Percentiles rank a stretch among this genome's conserved stretches.
These are phyloP conservation scores for Diaporthe amygdali DNA, from an alignment of 2,329 filamentous ascomycete species.

Conservation along the genomic window DNA sequence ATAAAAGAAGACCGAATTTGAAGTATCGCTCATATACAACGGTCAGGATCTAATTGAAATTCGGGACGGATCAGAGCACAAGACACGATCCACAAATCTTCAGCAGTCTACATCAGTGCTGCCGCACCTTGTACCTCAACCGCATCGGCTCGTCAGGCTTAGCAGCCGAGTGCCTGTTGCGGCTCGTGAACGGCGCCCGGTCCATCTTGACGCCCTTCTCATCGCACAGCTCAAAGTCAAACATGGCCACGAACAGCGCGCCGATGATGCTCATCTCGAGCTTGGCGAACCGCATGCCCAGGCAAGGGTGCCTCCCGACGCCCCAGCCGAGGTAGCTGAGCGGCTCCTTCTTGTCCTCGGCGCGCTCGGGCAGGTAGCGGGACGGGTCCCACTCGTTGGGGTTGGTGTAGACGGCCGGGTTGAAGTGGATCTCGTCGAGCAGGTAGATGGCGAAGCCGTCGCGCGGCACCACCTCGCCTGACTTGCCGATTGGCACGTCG, in stretches of 20 bases:
- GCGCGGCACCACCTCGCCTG: slow-evolving; percentile 54
- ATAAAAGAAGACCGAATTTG: not conserved
- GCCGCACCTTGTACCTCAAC: slow-evolving; percentile 39
- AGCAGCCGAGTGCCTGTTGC: slow-evolving; percentile 42
- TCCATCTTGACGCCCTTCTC: slow-evolving; percentile 39
- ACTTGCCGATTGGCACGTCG: slow-evolving; percentile 46
- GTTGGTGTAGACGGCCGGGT: slow-evolving; percentile 53
- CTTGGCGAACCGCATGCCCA: slow-evolving; percentile 51
- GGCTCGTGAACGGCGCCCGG: slow-evolving; percentile 38
- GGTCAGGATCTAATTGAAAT: too few relatives aligned
- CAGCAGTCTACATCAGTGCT: not conserved
- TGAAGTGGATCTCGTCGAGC: slow-evolving; percentile 52
- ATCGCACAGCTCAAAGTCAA: slow-evolving; percentile 51
- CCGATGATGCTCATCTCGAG: slow-evolving; percentile 56
- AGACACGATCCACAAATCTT: not conserved
- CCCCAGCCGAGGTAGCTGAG: slow-evolving; percentile 43
- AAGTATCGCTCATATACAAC: not conserved
- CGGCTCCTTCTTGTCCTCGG: slow-evolving; percentile 45
- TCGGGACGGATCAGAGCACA: not conserved
- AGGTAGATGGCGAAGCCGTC: slow-evolving; percentile 52
- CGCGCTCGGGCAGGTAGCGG: slow-evolving; percentile 50
- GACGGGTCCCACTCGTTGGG: slow-evolving; percentile 55
- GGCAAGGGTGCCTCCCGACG: slow-evolving; percentile 40
- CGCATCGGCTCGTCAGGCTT: slow-evolving; percentile 42
- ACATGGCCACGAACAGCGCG: slow-evolving; percentile 53